Evolutionary conservation across 2,329 filamentous ascomycete species (phyloP).

Genomic region (Penicillium rolfsii): DNA sequence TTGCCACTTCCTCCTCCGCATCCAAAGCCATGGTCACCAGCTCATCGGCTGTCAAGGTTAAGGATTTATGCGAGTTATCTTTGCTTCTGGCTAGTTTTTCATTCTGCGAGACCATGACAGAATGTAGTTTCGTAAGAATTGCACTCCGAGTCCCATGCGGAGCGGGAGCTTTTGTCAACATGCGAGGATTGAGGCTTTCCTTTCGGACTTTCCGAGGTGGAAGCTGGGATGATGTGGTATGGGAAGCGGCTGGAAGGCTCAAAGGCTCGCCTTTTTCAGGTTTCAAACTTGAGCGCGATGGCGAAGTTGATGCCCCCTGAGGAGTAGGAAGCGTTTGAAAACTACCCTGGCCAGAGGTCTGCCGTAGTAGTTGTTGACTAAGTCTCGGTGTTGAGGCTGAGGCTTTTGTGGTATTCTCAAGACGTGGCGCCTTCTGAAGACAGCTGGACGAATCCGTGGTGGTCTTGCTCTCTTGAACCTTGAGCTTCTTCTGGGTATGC

Average conservation of each 20-base stretch:
- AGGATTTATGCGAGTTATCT: slow-evolving; percentile 34
- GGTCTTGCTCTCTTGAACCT: slow-evolving; percentile 10
- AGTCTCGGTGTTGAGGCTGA: slow-evolving; percentile 7
- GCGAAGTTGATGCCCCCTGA: slow-evolving; percentile 37
- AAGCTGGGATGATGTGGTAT: slow-evolving; percentile 12
- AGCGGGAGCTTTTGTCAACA: slow-evolving; percentile 49
- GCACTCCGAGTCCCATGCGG: slow-evolving; percentile 46
- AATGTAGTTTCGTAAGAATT: slow-evolving; percentile 50
- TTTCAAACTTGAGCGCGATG: slow-evolving; percentile 16
- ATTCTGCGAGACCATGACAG: slow-evolving; percentile 48
- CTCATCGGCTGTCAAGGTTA: slow-evolving; percentile 49
- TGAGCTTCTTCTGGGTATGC: slow-evolving; percentile 39
- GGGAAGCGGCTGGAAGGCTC: slow-evolving; percentile 5
- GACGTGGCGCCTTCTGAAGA: background rate
- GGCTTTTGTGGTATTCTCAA: background rate
- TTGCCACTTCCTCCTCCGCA: slow-evolving; percentile 76
- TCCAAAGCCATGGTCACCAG: slow-evolving; percentile 52
- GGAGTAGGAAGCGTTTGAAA: slow-evolving; percentile 28
- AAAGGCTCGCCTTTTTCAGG: background rate
- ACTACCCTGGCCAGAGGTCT: slow-evolving; percentile 17
- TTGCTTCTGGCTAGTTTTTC: slow-evolving; percentile 40
- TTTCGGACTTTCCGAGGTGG: slow-evolving; percentile 40
- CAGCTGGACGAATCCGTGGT: background rate
- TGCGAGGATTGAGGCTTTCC: slow-evolving; percentile 51
- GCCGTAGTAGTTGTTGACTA: slow-evolving; percentile 16